Evolutionary conservation across 805 yeast genomes (phyloP).

Genomic region (Jamesozyma lodderae): DNA sequence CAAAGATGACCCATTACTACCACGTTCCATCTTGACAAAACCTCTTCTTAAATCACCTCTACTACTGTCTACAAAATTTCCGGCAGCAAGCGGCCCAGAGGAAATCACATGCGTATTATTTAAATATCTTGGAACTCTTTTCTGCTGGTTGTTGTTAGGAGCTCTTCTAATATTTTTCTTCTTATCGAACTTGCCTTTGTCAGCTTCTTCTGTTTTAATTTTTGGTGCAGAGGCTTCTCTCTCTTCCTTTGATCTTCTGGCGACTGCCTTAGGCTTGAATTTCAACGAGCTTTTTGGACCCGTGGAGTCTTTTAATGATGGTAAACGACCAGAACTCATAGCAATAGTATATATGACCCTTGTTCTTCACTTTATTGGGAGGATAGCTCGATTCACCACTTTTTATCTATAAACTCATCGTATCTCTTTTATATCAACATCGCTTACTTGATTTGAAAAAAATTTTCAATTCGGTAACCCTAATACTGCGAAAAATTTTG

Average conservation of each 20-base stretch:
- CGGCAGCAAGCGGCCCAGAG: conserved; percentile 66
- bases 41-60: conserved; percentile 20
- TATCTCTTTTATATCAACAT: not conserved
- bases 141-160: conserved; percentile 15
- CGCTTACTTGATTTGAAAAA: not conserved
- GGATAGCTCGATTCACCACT: not conserved
- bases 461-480: not conserved
- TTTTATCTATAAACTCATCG: not conserved
- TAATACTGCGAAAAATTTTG: conserved; percentile 3
- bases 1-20: conserved; percentile 8
- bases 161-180: conserved; percentile 11
- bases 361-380: not conserved
- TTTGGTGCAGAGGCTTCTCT: conserved; percentile 70
- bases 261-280: conserved; percentile 82
- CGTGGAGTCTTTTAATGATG: conserved; percentile 21
- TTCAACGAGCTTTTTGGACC: conserved; percentile 44
- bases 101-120: conserved; percentile 52
- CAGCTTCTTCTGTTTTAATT: conserved; percentile 26
- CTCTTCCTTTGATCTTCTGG: conserved; percentile 75
- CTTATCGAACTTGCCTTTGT: conserved; percentile 6
- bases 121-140: conserved; percentile 25
- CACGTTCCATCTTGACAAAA: conserved; percentile 13
- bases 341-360: no score
- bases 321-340: conserved; percentile 26
- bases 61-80: conserved; percentile 32